phyloP scores from a whole-genome alignment of 768 basidiomycete genomes.

The Collybiopsis confluens region DNA sequence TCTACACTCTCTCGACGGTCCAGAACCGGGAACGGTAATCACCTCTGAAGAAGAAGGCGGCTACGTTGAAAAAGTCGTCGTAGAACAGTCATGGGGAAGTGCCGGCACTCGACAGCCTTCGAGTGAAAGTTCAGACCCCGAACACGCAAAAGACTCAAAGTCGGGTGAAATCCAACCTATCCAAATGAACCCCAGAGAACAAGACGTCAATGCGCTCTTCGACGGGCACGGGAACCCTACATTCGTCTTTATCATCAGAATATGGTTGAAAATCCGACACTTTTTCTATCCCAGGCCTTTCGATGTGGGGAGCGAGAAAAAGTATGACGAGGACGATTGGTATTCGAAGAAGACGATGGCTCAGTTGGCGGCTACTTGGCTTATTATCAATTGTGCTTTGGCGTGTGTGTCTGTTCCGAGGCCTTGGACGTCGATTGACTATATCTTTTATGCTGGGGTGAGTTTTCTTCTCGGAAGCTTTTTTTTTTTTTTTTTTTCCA shows the following conservation, averaged over 20 bases:
- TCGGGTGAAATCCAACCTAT: conserved; percentile 10
- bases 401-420: conserved; percentile 16
- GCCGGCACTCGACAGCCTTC: conserved; percentile 27
- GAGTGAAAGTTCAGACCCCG: conserved; percentile 24
- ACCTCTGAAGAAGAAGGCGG: conserved; percentile 18
- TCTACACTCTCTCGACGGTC: not conserved
- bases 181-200: conserved; percentile 7
- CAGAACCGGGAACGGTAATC: not conserved
- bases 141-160: conserved; percentile 10
- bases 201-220: not conserved
- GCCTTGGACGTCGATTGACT: conserved; percentile 21
- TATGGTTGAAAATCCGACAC: conserved; percentile 10
- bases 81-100: conserved; percentile 50
- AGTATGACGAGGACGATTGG: conserved; percentile 19
- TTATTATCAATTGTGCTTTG: conserved; percentile 21
- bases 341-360: conserved; percentile 11
- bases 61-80: conserved; percentile 53
- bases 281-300: conserved; percentile 17
- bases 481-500: conserved; percentile 5
- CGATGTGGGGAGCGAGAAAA: conserved; percentile 10
- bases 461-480: conserved; percentile 16
- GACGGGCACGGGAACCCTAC: not conserved
- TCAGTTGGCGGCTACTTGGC: conserved; percentile 19
- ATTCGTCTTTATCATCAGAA: not conserved
- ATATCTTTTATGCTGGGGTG: conserved; percentile 41